A percentile compares a stretch with the other conserved stretches of the same genome.
Evolutionary conservation across 2,329 filamentous ascomycete genomes (phyloP).

Genomic region (Calonectria ilicicola): DNA sequence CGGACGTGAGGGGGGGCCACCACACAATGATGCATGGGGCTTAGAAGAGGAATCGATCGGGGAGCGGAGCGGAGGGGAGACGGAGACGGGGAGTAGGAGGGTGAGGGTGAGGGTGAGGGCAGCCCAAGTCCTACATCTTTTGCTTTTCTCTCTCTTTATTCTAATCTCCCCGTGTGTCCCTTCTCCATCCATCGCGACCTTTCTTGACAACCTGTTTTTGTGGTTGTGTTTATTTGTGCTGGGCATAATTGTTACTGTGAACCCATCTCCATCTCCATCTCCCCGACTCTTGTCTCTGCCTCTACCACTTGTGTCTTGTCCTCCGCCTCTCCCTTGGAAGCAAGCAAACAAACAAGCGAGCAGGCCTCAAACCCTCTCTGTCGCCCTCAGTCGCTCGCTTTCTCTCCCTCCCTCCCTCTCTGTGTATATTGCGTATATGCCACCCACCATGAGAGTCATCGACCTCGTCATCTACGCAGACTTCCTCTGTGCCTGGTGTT

Average conservation of each 20-base stretch:
- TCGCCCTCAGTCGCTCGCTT: too few species aligned
- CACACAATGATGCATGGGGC: background rate
- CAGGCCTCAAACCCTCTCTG: too few species aligned
- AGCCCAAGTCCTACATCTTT: background rate
- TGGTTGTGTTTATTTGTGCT: too few species aligned
- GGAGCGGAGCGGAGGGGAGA: background rate
- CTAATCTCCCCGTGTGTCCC: background rate
- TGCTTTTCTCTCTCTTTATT: background rate
- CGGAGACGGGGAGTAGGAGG: background rate
- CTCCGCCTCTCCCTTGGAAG: too few species aligned
- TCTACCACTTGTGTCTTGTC: too few species aligned
- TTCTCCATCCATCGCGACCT: background rate
- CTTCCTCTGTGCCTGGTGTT: constrained; percentile 65
- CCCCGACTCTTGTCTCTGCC: background rate
- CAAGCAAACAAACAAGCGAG: too few species aligned
- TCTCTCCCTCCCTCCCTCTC: background rate
- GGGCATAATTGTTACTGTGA: background rate
- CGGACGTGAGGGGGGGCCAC: background rate
- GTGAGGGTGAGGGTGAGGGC: too few species aligned
- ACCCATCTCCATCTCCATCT: background rate
- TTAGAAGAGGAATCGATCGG: background rate
- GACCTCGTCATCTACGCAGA: constrained; percentile 62
- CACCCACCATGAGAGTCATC: constrained; percentile 30
- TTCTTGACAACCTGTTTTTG: background rate
- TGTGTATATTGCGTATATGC: background rate